Evolutionary conservation across 2,329 filamentous ascomycete species (phyloP).

Genomic region (Thielaviopsis euricoi): DNA sequence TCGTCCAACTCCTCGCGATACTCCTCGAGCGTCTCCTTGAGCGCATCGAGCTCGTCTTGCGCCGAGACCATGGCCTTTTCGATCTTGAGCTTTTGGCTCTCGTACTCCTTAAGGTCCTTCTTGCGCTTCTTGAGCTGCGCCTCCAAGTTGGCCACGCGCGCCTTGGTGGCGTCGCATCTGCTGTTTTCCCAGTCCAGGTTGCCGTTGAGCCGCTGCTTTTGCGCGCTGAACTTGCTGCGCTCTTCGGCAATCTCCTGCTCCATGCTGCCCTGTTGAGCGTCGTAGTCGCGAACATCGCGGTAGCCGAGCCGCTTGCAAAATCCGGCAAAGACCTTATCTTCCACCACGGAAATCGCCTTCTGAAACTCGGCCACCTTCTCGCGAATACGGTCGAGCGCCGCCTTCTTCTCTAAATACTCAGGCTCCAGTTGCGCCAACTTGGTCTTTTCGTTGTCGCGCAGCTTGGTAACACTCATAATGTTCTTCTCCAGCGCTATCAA

Average conservation of each 20-base stretch:
- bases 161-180: constrained; percentile 39
- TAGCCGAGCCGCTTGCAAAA: constrained; percentile 86
- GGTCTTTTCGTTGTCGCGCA: constrained; percentile 54
- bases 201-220: constrained; percentile 58
- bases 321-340: constrained; percentile 69
- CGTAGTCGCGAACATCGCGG: constrained; percentile 77
- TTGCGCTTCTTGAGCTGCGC: constrained; percentile 49
- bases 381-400: constrained; percentile 44
- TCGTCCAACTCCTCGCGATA: constrained; percentile 50
- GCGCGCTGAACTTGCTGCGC: constrained; percentile 70
- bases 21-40: constrained; percentile 55
- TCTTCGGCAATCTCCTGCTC: constrained; percentile 83
- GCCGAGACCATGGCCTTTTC: constrained; percentile 56
- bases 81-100: constrained; percentile 56
- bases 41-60: constrained; percentile 57
- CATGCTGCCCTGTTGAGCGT: constrained; percentile 78
- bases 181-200: constrained; percentile 40
- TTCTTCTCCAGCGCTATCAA: constrained; percentile 67
- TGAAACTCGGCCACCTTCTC: constrained; percentile 35
- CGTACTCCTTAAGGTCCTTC: constrained; percentile 51
- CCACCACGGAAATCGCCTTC: constrained; percentile 56
- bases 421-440: constrained; percentile 63
- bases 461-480: constrained; percentile 65
- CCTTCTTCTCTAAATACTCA: constrained; percentile 57
- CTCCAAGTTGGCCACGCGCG: constrained; percentile 53